Evolutionary conservation across 2,329 filamentous ascomycete species (phyloP).

Genomic region (Epichloe sylvatica): DNA sequence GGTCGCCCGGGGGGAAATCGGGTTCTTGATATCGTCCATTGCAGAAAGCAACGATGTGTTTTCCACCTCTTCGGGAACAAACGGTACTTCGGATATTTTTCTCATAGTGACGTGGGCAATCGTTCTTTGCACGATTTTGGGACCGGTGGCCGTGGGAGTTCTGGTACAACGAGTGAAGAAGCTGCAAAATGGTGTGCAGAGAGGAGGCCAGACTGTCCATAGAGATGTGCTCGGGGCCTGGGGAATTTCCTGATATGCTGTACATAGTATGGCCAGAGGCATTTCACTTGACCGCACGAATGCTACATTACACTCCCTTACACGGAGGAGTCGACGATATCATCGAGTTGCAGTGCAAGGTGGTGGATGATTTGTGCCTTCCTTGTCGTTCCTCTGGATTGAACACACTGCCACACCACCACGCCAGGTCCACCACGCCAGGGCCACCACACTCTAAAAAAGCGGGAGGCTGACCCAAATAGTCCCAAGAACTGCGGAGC

Average conservation of each 20-base stretch:
- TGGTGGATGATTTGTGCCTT: too few relatives aligned
- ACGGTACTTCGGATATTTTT: slow-evolving; percentile 28
- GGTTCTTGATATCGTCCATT: slow-evolving; percentile 59
- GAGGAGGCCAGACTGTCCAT: background rate
- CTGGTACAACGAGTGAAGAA: slow-evolving; percentile 29
- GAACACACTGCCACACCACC: too few relatives aligned
- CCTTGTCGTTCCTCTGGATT: too few relatives aligned
- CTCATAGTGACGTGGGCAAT: slow-evolving; percentile 43
- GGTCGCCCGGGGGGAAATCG: slow-evolving; percentile 71
- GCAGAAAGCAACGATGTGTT: slow-evolving; percentile 42
- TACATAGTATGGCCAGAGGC: too few relatives aligned
- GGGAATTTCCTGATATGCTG: background rate
- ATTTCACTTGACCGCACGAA: too few relatives aligned
- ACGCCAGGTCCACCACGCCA: too few relatives aligned
- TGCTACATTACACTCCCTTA: too few relatives aligned
- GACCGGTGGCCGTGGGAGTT: slow-evolving; percentile 34
- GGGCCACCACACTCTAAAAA: too few relatives aligned
- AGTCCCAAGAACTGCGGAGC: background rate
- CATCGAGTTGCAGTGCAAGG: too few relatives aligned
- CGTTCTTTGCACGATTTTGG: slow-evolving; percentile 38
- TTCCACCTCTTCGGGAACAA: background rate
- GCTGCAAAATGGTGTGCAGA: slow-evolving; percentile 5
- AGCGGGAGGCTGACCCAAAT: background rate
- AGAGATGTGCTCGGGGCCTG: slow-evolving; percentile 3
- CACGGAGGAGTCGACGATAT: too few relatives aligned